Evolutionary conservation across 257 asterid species (phyloP).

Genomic region (Ligustrum vulgare): DNA sequence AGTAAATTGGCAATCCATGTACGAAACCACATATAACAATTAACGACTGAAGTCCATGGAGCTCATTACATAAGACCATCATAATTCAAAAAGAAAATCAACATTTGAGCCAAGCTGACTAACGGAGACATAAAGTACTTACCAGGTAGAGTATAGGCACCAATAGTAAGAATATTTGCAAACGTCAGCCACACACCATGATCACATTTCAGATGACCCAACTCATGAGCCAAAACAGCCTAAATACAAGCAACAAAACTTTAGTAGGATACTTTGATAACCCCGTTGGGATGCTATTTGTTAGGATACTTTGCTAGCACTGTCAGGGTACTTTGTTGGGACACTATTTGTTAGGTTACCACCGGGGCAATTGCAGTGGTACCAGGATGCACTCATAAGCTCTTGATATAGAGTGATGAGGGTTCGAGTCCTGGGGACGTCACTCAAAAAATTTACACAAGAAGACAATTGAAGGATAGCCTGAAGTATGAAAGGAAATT

Average conservation of each 20-base stretch:
- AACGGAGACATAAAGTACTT: constrained; percentile 19
- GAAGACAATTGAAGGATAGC: constrained; percentile 4
- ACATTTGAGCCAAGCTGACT: constrained; percentile 13
- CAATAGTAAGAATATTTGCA: constrained; percentile 88
- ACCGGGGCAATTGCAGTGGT: background rate
- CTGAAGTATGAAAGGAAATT: background rate
- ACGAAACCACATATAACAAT: background rate
- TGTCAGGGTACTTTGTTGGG: background rate
- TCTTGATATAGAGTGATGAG: background rate
- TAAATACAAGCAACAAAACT: constrained; percentile 21
- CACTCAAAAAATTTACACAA: constrained; percentile 9
- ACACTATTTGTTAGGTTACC: background rate
- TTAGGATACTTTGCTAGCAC: background rate
- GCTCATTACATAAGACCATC: background rate
- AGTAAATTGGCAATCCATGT: background rate
- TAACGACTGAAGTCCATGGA: background rate
- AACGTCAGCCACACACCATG: constrained; percentile 94
- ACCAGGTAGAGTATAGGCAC: constrained; percentile 88
- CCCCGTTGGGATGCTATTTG: background rate
- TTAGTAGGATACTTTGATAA: background rate
- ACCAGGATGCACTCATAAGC: background rate
- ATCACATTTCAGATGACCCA: constrained; percentile 94
- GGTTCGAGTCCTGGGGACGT: background rate
- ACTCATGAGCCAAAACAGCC: constrained; percentile 97
- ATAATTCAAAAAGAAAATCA: background rate